Evolutionary conservation across 768 basidiomycete species (phyloP).

Genomic region (Strobilomyces dryophilus): DNA sequence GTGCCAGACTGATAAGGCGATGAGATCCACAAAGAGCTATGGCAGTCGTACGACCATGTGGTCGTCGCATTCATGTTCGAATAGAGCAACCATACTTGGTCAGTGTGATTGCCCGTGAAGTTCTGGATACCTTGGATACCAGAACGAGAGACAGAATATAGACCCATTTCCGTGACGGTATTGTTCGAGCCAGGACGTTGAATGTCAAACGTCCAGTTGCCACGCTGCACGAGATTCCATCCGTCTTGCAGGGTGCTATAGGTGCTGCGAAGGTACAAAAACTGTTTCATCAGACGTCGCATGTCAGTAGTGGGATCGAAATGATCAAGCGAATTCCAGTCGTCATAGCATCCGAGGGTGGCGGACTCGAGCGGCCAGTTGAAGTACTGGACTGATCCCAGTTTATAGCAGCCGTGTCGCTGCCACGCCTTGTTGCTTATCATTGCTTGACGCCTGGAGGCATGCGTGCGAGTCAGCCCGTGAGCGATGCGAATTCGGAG

Average conservation of each 20-base stretch:
- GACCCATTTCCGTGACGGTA: conserved; percentile 80
- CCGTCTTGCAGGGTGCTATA: conserved; percentile 85
- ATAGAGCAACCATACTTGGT: conserved; percentile 80
- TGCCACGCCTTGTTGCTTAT: conserved; percentile 82
- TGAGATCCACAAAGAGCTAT: conserved; percentile 61
- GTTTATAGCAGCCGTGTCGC: conserved; percentile 86
- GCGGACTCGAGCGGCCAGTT: conserved; percentile 84
- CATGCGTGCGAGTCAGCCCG: background rate
- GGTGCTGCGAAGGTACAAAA: conserved; percentile 60
- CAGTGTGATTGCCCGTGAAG: conserved; percentile 54
- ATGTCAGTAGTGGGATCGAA: conserved; percentile 86
- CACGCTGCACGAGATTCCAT: conserved; percentile 74
- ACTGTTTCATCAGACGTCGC: conserved; percentile 69
- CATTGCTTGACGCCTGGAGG: conserved; percentile 85
- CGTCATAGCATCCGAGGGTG: conserved; percentile 79
- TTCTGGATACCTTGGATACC: conserved; percentile 57
- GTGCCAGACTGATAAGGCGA: conserved; percentile 67
- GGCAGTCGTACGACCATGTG: conserved; percentile 63
- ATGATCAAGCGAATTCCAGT: conserved; percentile 92
- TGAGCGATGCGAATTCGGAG: background rate
- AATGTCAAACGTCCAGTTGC: conserved; percentile 81
- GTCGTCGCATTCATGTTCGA: conserved; percentile 79
- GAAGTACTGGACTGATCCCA: conserved; percentile 91
- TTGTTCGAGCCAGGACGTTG: conserved; percentile 81
- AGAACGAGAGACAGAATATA: conserved; percentile 77